phyloP scores from a whole-genome alignment of 202 grass and related monocot genomes.

The Setaria italica region DNA sequence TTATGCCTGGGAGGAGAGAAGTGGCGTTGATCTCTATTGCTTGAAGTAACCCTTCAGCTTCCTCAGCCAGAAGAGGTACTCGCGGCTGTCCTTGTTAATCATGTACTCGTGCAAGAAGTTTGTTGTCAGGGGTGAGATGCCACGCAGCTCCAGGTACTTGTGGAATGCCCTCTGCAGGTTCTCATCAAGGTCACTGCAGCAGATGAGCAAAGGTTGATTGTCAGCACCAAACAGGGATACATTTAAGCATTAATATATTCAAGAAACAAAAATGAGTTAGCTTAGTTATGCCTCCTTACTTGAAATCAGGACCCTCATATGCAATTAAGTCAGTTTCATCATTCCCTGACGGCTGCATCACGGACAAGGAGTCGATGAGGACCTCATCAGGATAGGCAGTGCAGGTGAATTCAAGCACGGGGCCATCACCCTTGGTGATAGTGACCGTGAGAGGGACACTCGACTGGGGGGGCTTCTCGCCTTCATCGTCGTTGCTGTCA shows the following conservation, averaged over 20 bases:
- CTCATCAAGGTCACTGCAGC: conserved; percentile 85
- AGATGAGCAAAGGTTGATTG: conserved; percentile 9
- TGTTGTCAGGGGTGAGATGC: conserved; percentile 77
- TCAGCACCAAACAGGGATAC: not conserved
- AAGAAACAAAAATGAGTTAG: not conserved
- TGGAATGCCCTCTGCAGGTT: conserved; percentile 92
- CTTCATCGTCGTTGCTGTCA: conserved; percentile 30
- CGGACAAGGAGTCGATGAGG: conserved; percentile 76
- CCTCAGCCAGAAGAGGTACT: conserved; percentile 82
- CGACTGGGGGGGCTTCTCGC: conserved; percentile 49
- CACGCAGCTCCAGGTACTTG: conserved; percentile 90
- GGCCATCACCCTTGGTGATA: conserved; percentile 62
- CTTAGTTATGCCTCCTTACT: conserved; percentile 48
- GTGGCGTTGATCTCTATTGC: conserved; percentile 41
- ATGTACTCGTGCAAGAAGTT: conserved; percentile 96
- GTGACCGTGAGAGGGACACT: conserved; percentile 73
- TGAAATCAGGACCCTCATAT: conserved; percentile 96
- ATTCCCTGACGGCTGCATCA: conserved; percentile 42
- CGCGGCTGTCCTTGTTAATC: conserved; percentile 96
- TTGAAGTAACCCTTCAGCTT: conserved; percentile 85
- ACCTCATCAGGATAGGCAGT: conserved; percentile 88
- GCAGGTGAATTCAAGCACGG: conserved; percentile 72
- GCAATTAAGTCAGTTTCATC: conserved; percentile 56
- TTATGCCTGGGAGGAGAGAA: not conserved
- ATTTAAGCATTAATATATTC: not conserved